Percentiles rank a stretch among this genome's conserved stretches.
These are phyloP conservation scores for Lentinula novae-zelandiae DNA, from an alignment of 1,284 basidiomycete species.

Conservation along the genomic window DNA sequence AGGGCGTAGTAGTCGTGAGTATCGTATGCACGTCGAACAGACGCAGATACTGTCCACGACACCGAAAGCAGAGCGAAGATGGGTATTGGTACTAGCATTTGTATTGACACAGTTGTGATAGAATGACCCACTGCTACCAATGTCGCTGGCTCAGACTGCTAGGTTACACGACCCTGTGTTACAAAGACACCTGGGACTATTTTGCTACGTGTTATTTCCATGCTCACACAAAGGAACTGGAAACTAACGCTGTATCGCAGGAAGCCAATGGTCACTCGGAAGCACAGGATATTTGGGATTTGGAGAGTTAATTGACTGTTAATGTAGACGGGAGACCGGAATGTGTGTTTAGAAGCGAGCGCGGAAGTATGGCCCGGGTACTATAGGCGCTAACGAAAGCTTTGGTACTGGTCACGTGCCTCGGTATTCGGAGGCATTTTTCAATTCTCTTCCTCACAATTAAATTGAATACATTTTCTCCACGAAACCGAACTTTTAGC, in stretches of 20 bases:
- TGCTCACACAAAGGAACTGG: background rate
- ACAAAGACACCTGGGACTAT: background rate
- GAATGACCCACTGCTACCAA: too few species aligned
- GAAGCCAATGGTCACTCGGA: background rate
- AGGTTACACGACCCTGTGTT: background rate
- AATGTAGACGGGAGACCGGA: too few species aligned
- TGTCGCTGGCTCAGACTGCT: background rate
- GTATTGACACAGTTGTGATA: background rate
- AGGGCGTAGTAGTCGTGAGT: conserved; percentile 91
- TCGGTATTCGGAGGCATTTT: background rate
- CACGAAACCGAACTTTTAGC: background rate
- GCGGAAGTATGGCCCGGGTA: too few species aligned
- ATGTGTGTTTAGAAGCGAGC: too few species aligned
- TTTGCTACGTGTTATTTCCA: conserved; percentile 3
- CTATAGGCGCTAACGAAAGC: too few species aligned
- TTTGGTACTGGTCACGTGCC: too few species aligned
- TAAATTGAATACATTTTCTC: background rate
- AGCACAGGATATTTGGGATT: background rate
- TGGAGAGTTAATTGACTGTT: too few species aligned
- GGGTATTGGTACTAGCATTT: background rate
- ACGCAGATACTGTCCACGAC: background rate
- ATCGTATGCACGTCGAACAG: conserved; percentile 55
- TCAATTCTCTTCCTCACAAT: background rate
- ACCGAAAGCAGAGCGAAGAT: background rate
- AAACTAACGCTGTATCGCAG: background rate